Evolutionary conservation across 352 stramenopile genomes (phyloP).

Genomic region (Globisporangium okanoganense): DNA sequence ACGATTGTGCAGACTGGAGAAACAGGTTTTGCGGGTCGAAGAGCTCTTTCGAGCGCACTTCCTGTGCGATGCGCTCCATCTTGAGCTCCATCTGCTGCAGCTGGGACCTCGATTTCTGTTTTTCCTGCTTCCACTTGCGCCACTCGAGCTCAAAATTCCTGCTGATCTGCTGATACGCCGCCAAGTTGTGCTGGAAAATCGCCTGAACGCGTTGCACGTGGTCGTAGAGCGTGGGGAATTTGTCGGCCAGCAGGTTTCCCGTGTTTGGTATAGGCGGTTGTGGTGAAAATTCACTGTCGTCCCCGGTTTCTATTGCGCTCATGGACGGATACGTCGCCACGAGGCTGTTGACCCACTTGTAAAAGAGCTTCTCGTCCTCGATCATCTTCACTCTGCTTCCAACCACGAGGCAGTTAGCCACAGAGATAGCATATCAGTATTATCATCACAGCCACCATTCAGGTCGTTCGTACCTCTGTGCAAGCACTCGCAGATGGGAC

Average conservation of each 20-base stretch:
- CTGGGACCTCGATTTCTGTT: conserved; percentile 34
- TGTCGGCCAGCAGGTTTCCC: not conserved
- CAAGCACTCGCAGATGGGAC: conserved; percentile 37
- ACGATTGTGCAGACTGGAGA: conserved; percentile 25
- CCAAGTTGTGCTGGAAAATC: conserved; percentile 24
- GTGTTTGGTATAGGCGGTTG: not conserved
- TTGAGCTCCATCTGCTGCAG: conserved; percentile 44
- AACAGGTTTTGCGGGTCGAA: conserved; percentile 46
- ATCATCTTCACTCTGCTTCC: conserved; percentile 58
- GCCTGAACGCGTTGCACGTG: conserved; percentile 27
- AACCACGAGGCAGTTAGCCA: no score
- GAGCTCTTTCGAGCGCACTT: conserved; percentile 41
- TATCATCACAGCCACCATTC: no score
- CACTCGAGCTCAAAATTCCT: conserved; percentile 29
- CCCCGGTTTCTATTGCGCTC: not conserved
- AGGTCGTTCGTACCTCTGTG: conserved; percentile 25
- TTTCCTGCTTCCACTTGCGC: conserved; percentile 34
- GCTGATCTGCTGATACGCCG: conserved; percentile 26
- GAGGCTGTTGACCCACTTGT: conserved; percentile 70
- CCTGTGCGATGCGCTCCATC: conserved; percentile 30
- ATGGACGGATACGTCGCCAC: conserved; percentile 16
- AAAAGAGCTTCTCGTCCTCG: conserved; percentile 57
- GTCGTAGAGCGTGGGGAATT: conserved; percentile 14
- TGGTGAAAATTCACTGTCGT: not conserved
- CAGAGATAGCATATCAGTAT: no score